Evolutionary conservation across 352 stramenopile species (phyloP).

Genomic region (Poterioochromonas sp.): DNA sequence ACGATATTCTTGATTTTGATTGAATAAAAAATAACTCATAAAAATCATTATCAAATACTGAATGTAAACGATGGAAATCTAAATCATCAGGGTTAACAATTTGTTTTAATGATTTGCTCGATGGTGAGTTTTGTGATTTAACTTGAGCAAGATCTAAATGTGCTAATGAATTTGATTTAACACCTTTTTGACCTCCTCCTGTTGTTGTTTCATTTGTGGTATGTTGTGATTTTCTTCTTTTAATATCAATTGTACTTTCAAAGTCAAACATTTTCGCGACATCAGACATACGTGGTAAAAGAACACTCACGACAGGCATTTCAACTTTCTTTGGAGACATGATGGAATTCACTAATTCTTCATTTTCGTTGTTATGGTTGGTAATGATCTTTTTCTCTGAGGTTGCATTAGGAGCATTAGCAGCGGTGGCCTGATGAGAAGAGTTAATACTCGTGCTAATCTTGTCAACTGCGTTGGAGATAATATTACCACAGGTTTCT

Average conservation of each 20-base stretch:
- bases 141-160: neutral
- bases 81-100: neutral
- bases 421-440: neutral
- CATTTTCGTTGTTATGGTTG: too few species aligned
- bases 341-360: neutral
- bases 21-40: neutral
- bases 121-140: neutral
- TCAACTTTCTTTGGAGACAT: neutral
- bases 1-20: neutral
- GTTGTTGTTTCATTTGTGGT: neutral
- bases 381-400: neutral
- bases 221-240: neutral
- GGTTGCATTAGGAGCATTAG: neutral
- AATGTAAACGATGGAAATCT: neutral
- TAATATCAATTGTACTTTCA: too few species aligned
- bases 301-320: neutral
- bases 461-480: too few species aligned
- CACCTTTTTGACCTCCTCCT: neutral
- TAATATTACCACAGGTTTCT: neutral
- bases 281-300: neutral
- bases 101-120: neutral
- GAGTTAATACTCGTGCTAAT: neutral
- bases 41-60: neutral
- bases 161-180: neutral
- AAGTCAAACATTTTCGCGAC: neutral